Evolutionary conservation across 2,329 filamentous ascomycete species (phyloP), one percentile per base, ranked within the genome.

Genomic region (Amylocarpus encephaloides): DNA sequence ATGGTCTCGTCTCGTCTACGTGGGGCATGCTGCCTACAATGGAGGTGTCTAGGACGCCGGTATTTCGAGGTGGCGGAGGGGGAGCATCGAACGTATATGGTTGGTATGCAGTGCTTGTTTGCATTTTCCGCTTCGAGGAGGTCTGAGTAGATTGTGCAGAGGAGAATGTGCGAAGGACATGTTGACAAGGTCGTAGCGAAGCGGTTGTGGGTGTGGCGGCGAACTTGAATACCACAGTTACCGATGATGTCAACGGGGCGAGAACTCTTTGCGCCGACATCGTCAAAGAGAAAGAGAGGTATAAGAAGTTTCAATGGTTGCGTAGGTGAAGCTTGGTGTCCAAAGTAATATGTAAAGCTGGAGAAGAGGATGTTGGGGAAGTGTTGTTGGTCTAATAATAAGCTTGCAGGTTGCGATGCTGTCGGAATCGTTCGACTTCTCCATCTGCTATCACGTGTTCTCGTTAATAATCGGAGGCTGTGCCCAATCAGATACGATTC

Each of bases 31-130:
- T 71, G 34, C 74, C 73, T 9, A 78, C 73, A 59, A 85, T 82
- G 29, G 82, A 83, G 10, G 77, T 79, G 48, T 84, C 78, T 45
- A 78, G 75, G 29, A 77, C 68, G n/a, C 75, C 74, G 32, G 72
- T 66, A 65, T 79, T 83, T 58, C 79, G 75, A 50, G 69, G 67
- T 49, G 73, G 73, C 11, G 79, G 77, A 58, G 78, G 76, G 42
- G 75, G 71, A 1, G 75, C 68, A 13, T 76, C 71, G n/a, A 86
- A 67, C 1, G 73, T 72, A 52, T 80, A 76, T 16, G 82, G 80
- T 50, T 77, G 78, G 60, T 83, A 82, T 43, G 79, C 79, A 15
- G 80, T 83, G 30, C 79, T 79, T 11, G 82, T 85, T 65, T 83
- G 81, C 64, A 86, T 75, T 54, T 78, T 77, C 45, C 80, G 72